Conservation (phyloP, 73 alveolate genomes). For the Paramecium tetraurelia region DNA sequence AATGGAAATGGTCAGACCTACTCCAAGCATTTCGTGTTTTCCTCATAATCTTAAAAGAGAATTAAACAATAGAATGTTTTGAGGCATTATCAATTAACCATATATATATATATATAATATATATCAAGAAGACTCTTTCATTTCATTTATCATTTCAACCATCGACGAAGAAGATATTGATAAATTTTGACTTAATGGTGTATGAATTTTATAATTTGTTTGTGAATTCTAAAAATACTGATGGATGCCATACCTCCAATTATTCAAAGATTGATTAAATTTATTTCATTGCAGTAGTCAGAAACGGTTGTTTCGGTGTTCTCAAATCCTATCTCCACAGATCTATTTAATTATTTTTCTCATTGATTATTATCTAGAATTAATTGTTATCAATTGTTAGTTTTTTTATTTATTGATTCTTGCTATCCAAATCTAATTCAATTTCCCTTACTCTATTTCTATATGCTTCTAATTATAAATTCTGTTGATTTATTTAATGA, state of each 20-base stretch:
- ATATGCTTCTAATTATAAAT: not conserved
- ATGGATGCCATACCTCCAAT: not conserved
- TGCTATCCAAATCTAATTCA: not conserved
- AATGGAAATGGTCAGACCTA: not conserved
- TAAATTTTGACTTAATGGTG: not conserved
- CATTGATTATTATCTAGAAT: not conserved
- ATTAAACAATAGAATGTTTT: conserved; percentile 1
- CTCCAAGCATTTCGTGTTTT: conserved; percentile 46
- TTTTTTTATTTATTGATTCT: not conserved
- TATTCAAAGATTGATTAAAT: not conserved
- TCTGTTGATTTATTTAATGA: not conserved
- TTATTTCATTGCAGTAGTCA: not conserved
- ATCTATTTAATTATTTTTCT: not conserved
- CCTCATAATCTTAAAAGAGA: conserved; percentile 51
- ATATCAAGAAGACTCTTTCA: not conserved
- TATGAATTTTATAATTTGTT: not conserved
- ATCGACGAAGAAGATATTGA: not conserved
- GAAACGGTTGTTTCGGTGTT: not conserved
- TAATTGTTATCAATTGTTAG: not conserved
- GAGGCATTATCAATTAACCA: not conserved
- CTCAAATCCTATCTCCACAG: not conserved
- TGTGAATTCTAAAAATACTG: not conserved
- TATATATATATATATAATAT: not conserved
- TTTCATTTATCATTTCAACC: not conserved
- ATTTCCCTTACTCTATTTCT: not conserved